phyloP scores from a whole-genome alignment of 495 filamentous ascomycete species.

The Astrothelium subdiscretum region DNA sequence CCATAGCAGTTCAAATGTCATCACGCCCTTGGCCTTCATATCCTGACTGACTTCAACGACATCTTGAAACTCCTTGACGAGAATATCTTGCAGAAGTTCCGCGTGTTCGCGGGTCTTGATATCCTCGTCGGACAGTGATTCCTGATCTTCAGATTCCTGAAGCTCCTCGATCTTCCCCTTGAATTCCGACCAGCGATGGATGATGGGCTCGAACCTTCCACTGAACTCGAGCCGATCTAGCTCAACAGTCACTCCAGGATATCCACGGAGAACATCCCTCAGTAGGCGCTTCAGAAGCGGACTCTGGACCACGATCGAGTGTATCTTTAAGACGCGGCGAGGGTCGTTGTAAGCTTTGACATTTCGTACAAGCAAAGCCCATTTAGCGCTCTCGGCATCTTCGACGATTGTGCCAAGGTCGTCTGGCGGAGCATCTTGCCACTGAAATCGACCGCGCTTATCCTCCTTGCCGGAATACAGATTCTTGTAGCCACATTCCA shows the following conservation, averaged over 20 bases:
- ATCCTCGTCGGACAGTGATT: slow-evolving; percentile 5
- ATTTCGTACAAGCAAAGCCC: slow-evolving; percentile 42
- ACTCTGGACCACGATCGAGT: slow-evolving; percentile 55
- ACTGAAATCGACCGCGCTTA: slow-evolving; percentile 30
- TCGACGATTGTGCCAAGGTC: slow-evolving; percentile 39
- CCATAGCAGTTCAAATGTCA: slow-evolving; percentile 49
- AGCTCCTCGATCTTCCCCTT: slow-evolving; percentile 30
- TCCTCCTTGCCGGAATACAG: slow-evolving; percentile 30
- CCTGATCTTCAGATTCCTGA: slow-evolving; percentile 36
- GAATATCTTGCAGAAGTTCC: slow-evolving; percentile 42
- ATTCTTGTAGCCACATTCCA: slow-evolving; percentile 17
- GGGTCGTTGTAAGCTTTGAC: slow-evolving; percentile 43
- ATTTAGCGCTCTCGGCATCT: slow-evolving; percentile 40
- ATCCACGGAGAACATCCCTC: slow-evolving; percentile 43
- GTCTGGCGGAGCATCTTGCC: slow-evolving; percentile 32
- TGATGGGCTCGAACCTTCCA: slow-evolving; percentile 49
- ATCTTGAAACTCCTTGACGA: slow-evolving; percentile 48
- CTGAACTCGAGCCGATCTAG: slow-evolving; percentile 48
- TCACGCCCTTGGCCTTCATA: slow-evolving; percentile 44
- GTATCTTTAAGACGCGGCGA: slow-evolving; percentile 47
- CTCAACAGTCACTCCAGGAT: slow-evolving; percentile 51
- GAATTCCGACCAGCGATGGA: slow-evolving; percentile 55
- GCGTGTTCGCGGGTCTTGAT: slow-evolving; percentile 35
- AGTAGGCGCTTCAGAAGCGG: slow-evolving; percentile 49
- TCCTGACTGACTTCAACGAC: slow-evolving; percentile 46